Conservation (phyloP, 1,284 basidiomycete species). For the Malassezia sp. region DNA sequence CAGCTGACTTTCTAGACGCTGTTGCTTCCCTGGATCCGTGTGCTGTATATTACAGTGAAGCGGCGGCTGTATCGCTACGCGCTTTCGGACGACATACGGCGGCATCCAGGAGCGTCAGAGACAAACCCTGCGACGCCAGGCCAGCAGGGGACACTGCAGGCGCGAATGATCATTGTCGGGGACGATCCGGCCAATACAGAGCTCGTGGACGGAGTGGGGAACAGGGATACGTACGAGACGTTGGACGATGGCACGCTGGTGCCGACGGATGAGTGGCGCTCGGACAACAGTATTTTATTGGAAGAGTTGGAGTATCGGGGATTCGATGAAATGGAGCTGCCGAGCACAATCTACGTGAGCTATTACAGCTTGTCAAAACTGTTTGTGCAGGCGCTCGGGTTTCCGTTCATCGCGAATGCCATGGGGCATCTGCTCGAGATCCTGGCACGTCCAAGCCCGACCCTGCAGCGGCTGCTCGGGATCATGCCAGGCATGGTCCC, state of each 20-base stretch:
- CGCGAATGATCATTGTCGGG: slow-evolving; percentile 3
- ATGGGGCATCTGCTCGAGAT: slow-evolving; percentile 28
- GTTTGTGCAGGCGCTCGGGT: slow-evolving; percentile 26
- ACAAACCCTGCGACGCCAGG: not conserved
- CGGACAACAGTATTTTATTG: not conserved
- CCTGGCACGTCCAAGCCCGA: slow-evolving; percentile 12
- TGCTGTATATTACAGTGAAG: slow-evolving; percentile 30
- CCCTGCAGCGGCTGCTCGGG: slow-evolving; percentile 20
- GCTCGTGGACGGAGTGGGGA: slow-evolving; percentile 22
- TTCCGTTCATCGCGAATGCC: slow-evolving; percentile 29
- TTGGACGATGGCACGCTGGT: slow-evolving; percentile 15
- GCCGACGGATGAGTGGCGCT: not conserved
- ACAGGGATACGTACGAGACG: slow-evolving; percentile 11
- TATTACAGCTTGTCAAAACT: slow-evolving; percentile 25
- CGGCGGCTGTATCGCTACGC: slow-evolving; percentile 23
- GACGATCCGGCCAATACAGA: slow-evolving; percentile 12
- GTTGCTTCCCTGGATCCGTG: slow-evolving; percentile 34
- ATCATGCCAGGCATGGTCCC: slow-evolving; percentile 14
- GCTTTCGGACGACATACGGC: slow-evolving; percentile 16
- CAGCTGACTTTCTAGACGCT: slow-evolving; percentile 16
- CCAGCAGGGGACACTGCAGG: not conserved
- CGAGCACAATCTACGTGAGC: slow-evolving; percentile 28
- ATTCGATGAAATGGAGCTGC: slow-evolving; percentile 10
- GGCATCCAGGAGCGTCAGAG: not conserved
- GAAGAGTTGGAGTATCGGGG: slow-evolving; percentile 14